A percentile compares a stretch with the other conserved stretches of the same genome.
These are phyloP conservation scores for Mucor plumbeus DNA, from an alignment of 371 early-diverging fungal genomes.

Conservation along the genomic window DNA sequence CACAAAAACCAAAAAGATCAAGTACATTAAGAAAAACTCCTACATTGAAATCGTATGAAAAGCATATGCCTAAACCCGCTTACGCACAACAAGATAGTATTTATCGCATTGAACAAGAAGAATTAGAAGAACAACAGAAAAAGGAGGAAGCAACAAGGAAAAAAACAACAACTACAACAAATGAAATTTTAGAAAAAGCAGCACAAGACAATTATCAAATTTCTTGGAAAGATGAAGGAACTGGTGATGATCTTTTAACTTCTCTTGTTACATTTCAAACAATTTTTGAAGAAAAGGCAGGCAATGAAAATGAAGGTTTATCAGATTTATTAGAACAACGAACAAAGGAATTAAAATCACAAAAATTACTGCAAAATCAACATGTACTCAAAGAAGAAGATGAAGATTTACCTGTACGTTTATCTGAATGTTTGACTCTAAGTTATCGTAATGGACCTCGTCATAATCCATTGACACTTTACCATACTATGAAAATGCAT, in stretches of 20 bases:
- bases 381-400: conserved; percentile 14
- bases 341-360: conserved; percentile 35
- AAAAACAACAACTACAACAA: not conserved
- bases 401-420: conserved; percentile 27
- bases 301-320: conserved; percentile 38
- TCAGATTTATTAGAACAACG: conserved; percentile 48
- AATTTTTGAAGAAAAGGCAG: conserved; percentile 43
- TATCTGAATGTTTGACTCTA: conserved; percentile 37
- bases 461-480: conserved; percentile 48
- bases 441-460: conserved; percentile 46
- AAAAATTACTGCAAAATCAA: conserved; percentile 18
- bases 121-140: not conserved
- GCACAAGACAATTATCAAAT: conserved; percentile 40
- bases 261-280: conserved; percentile 45
- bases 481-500: conserved; percentile 57
- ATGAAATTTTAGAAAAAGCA: not conserved
- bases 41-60: conserved; percentile 44
- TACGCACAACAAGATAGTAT: conserved; percentile 49
- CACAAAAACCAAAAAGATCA: conserved; percentile 21
- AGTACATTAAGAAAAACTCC: conserved; percentile 45
- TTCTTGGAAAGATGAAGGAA: conserved; percentile 53
- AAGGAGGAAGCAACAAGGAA: not conserved
- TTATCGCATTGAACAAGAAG: conserved; percentile 29
- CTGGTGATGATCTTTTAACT: conserved; percentile 44
- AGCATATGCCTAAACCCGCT: conserved; percentile 38